Evolutionary conservation across 2,329 filamentous ascomycete genomes (phyloP).

Genomic region (Lecanoromycetidae sp.): DNA sequence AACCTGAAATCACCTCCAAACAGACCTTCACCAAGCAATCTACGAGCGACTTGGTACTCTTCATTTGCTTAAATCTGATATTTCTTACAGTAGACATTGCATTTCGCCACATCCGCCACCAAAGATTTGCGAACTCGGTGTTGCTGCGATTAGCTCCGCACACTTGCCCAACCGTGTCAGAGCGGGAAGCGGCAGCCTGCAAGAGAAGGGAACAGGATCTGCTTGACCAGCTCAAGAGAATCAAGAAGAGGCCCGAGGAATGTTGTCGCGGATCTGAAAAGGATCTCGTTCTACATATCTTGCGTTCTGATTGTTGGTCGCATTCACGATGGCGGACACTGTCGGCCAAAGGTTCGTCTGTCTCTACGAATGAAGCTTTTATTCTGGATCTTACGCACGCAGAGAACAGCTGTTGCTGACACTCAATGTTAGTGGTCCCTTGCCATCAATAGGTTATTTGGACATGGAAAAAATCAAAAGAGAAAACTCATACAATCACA

Average conservation of each 20-base stretch:
- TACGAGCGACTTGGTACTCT: background rate
- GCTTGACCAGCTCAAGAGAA: background rate
- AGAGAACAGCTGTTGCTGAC: slow-evolving; percentile 20
- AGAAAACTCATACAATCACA: slow-evolving; percentile 28
- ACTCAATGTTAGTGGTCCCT: slow-evolving; percentile 27
- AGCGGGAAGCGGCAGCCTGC: slow-evolving; percentile 13
- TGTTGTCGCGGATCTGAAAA: slow-evolving; percentile 3
- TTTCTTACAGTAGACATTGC: too few relatives aligned
- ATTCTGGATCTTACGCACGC: background rate
- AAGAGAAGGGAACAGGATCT: slow-evolving; percentile 1
- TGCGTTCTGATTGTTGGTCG: background rate
- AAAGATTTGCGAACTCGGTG: background rate
- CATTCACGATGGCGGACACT: slow-evolving; percentile 15
- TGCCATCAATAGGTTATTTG: slow-evolving; percentile 33
- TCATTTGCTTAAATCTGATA: background rate
- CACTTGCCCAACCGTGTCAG: slow-evolving; percentile 1
- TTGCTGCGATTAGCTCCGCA: slow-evolving; percentile 1
- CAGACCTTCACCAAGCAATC: background rate
- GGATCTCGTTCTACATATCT: background rate
- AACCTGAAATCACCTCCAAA: background rate
- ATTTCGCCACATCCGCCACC: background rate
- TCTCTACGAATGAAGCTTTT: background rate
- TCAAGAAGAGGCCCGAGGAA: background rate
- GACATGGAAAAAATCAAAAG: slow-evolving; percentile 26
- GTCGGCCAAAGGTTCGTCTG: slow-evolving; percentile 16